Evolutionary conservation across 371 early-diverging fungal species (phyloP).

Genomic region (Mucor mucedo): DNA sequence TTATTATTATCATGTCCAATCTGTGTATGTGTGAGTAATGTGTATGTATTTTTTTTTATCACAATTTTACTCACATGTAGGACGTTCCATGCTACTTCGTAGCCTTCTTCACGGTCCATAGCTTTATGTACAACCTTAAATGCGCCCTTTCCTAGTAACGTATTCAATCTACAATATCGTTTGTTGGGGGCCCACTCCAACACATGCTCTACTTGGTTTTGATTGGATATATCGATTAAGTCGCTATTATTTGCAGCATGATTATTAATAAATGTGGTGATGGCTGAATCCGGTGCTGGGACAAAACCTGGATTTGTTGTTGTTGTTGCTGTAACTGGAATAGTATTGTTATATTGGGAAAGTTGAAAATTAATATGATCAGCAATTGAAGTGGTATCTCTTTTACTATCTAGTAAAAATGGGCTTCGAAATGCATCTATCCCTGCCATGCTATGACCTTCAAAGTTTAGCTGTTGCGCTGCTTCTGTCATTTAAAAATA

Average conservation of each 20-base stretch:
- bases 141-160: conserved; percentile 73
- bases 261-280: conserved; percentile 11
- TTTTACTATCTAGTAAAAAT: conserved; percentile 10
- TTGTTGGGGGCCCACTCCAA: conserved; percentile 72
- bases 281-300: conserved; percentile 4
- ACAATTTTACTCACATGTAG: conserved; percentile 50
- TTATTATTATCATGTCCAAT: conserved; percentile 68
- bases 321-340: neutral
- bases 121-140: conserved; percentile 93
- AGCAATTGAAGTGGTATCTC: conserved; percentile 18
- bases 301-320: too few species aligned
- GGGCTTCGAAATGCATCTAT: conserved; percentile 18
- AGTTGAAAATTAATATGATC: conserved; percentile 29
- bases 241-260: conserved; percentile 23
- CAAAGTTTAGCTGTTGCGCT: conserved; percentile 16
- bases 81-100: conserved; percentile 93
- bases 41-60: neutral
- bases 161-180: conserved; percentile 67
- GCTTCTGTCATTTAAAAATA: conserved; percentile 20
- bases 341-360: conserved; percentile 15
- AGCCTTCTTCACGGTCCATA: conserved; percentile 88
- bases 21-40: conserved; percentile 42
- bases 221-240: conserved; percentile 41
- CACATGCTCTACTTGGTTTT: conserved; percentile 64
- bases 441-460: conserved; percentile 14